A percentile compares a stretch with the other conserved stretches of the same genome.
These are phyloP conservation scores for Camellia lanceoleosa DNA, from an alignment of 148 eudicot genomes.

Conservation along the genomic window DNA sequence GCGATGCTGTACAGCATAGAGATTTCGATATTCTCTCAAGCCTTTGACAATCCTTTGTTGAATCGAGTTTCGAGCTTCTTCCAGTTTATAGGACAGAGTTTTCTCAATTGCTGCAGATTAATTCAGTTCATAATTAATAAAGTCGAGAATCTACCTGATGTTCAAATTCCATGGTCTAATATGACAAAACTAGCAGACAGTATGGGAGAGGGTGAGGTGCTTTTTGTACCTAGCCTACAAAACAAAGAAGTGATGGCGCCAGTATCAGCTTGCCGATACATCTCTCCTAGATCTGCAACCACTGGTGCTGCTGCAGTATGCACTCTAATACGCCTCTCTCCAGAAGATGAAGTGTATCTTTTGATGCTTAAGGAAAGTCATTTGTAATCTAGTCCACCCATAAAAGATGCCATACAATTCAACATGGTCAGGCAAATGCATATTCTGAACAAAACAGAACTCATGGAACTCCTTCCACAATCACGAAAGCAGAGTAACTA, in stretches of 20 bases:
- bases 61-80: slow-evolving; percentile 72
- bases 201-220: slow-evolving; percentile 1
- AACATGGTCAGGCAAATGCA: not conserved
- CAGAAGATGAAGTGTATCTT: slow-evolving; percentile 96
- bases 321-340: slow-evolving; percentile 98
- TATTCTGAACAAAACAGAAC: not conserved
- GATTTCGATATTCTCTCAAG: slow-evolving; percentile 82
- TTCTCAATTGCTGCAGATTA: slow-evolving; percentile 80
- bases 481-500: not conserved
- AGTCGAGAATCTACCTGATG: not conserved
- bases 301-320: slow-evolving; percentile 97
- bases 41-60: slow-evolving; percentile 72
- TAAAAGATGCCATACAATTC: not conserved
- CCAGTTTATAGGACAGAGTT: slow-evolving; percentile 72
- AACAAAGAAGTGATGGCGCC: slow-evolving; percentile 86
- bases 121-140: slow-evolving; percentile 2
- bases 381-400: not conserved
- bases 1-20: slow-evolving; percentile 87
- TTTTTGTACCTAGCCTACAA: slow-evolving; percentile 69
- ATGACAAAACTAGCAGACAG: not conserved
- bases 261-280: slow-evolving; percentile 91
- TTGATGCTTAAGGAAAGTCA: slow-evolving; percentile 40
- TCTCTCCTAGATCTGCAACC: slow-evolving; percentile 85
- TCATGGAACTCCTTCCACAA: not conserved
- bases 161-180: not conserved